Conservation (phyloP, 495 filamentous ascomycete genomes). For the Hypoxylon crocopeplum region DNA sequence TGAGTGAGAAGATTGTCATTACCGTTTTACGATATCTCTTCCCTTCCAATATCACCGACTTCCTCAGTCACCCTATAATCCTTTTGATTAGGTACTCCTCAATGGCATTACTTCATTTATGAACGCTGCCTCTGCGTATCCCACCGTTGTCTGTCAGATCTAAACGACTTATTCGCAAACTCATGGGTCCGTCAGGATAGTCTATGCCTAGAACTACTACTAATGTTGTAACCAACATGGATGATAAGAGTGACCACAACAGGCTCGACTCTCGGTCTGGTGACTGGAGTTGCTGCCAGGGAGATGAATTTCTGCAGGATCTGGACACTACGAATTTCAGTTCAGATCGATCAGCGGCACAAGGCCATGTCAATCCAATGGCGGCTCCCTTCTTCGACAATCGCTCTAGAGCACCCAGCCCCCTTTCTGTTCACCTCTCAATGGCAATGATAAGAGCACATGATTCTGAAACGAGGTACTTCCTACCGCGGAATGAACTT, state of each 20-base stretch:
- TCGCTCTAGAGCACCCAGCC: not conserved
- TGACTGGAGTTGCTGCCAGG: not conserved
- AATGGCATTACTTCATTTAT: too few species aligned
- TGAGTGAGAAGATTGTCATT: too few species aligned
- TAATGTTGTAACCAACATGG: constrained; percentile 2
- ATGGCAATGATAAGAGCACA: constrained; percentile 9
- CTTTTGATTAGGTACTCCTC: too few species aligned
- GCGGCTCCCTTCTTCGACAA: not conserved
- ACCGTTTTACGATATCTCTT: too few species aligned
- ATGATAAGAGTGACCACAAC: not conserved
- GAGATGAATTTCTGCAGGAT: not conserved
- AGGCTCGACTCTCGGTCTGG: not conserved
- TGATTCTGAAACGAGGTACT: constrained; percentile 8
- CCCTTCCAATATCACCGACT: too few species aligned
- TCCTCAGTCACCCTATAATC: too few species aligned
- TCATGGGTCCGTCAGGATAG: not conserved
- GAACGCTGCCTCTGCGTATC: too few species aligned
- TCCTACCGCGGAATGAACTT: constrained; percentile 14
- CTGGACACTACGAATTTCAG: not conserved
- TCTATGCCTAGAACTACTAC: not conserved
- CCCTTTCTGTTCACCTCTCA: constrained; percentile 4
- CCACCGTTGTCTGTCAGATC: too few species aligned
- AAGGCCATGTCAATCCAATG: not conserved
- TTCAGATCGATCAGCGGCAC: constrained; percentile 1
- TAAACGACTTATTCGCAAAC: too few species aligned